Evolutionary conservation across 345 rosid genomes (phyloP).

Genomic region (Murraya koenigii): DNA sequence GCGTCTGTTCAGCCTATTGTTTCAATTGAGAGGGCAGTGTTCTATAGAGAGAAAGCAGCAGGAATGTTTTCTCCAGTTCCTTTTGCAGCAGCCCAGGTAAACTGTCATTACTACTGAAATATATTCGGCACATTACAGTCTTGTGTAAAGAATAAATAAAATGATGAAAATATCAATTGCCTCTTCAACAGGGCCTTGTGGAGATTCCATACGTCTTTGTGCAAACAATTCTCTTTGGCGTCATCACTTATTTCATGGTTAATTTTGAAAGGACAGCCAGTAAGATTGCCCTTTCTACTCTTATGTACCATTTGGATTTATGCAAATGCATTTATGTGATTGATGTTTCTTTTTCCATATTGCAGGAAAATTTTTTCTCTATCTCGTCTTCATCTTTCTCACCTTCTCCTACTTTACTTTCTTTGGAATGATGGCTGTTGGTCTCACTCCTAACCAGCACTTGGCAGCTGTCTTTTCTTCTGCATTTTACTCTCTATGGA

Average conservation of each 20-base stretch:
- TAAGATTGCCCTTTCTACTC: constrained; percentile 33
- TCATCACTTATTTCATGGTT: constrained; percentile 87
- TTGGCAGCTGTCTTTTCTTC: constrained; percentile 81
- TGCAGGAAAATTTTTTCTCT: constrained; percentile 74
- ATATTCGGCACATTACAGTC: background rate
- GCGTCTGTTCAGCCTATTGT: constrained; percentile 85
- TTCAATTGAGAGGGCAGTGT: constrained; percentile 79
- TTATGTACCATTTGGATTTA: background rate
- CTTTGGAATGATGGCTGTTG: constrained; percentile 92
- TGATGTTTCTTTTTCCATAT: background rate
- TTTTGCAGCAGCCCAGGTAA: constrained; percentile 74
- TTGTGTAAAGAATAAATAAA: background rate
- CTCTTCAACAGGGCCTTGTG: constrained; percentile 56
- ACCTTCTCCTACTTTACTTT: constrained; percentile 87
- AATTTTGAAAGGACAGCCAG: constrained; percentile 64
- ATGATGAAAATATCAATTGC: background rate
- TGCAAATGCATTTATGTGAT: background rate
- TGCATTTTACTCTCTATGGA: constrained; percentile 84
- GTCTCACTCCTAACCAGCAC: constrained; percentile 71
- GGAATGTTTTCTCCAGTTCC: constrained; percentile 72
- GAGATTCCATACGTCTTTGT: constrained; percentile 67
- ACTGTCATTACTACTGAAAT: background rate
- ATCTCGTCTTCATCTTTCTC: constrained; percentile 75
- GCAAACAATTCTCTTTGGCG: constrained; percentile 64
- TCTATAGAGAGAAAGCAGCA: constrained; percentile 87